Percentiles rank a stretch among this genome's conserved stretches.
Evolutionary conservation across 2,329 filamentous ascomycete genomes (phyloP).

Genomic region (Ilyonectria robusta): DNA sequence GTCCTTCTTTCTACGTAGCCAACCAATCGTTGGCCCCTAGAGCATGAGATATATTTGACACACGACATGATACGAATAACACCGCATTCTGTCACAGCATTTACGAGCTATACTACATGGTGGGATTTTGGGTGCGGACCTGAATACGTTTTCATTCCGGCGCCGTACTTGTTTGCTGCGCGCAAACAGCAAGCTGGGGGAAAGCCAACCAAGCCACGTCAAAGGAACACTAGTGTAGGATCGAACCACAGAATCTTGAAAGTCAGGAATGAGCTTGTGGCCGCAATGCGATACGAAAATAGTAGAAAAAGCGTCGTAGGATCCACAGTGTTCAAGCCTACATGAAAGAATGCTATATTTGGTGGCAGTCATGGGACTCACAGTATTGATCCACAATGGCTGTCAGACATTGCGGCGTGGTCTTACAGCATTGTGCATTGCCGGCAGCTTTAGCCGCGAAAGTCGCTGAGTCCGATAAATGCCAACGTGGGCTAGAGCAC

Average conservation of each 20-base stretch:
- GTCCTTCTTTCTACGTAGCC: neutral
- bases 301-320: slow-evolving; percentile 1
- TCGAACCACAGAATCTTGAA: neutral
- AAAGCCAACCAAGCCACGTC: neutral
- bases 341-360: slow-evolving; percentile 8
- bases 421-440: neutral
- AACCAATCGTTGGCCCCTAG: neutral
- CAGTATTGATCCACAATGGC: neutral
- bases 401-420: neutral
- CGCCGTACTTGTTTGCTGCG: neutral
- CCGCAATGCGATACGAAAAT: neutral
- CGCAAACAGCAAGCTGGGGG: neutral
- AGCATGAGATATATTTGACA: slow-evolving; percentile 13
- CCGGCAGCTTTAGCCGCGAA: neutral
- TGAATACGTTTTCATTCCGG: neutral
- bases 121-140: neutral
- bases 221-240: neutral
- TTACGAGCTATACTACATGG: neutral
- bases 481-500: neutral
- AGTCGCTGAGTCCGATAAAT: neutral
- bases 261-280: neutral
- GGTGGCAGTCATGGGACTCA: neutral
- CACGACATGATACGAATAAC: slow-evolving; percentile 18
- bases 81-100: neutral
- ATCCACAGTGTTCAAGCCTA: slow-evolving; percentile 13